Evolutionary conservation across 2,329 filamentous ascomycete species (phyloP), one percentile per base, ranked within the genome.

Genomic region (Exophiala sp.): DNA sequence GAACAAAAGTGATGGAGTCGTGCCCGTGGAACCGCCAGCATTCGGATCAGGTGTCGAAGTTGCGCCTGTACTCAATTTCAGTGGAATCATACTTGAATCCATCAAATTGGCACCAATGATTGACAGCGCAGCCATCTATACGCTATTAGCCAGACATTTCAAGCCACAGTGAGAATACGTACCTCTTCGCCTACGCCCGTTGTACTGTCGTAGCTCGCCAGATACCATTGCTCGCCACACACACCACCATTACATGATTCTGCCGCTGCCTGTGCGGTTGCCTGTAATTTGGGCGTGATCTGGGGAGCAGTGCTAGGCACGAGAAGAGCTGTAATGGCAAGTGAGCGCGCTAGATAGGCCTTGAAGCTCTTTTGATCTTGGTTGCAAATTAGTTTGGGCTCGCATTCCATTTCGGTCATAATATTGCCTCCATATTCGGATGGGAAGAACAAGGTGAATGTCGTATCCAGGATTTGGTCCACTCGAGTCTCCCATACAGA

Each of bases 281-380:
- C 71, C 16, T 71, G 68, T 2, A 87, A 68, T 20, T 76, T 74
- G 0, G 78, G 74, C 62, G 78, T 71, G 54, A 86, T 75, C 6
- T 65, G 63, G 39, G 75, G 69, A 55, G 70, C 69, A 3, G 79
- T 80, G 60, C 75, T 82, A 0, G 83, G 82, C 0, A 80, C 82
- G 50, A 85, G 70, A 60, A 84, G 78, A 1, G 76, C 76, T 6
- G 81, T 77, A 3, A 77, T 72, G 11, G 79, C 81, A 70, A 77
- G 72, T 76, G 82, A 87, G 36, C 84, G 79, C 0, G 78, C 71
- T 6, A 86, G 72, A 64, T 84, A 86, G 10, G 82, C 81, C 68
- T 87, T 87, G 75, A 87, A 87, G 2, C 78, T 78, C 50, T 75
- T 78, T 67, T 85, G 81, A 58, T 86, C 83, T 18, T 78, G 73